Conservation (phyloP, 2,329 filamentous ascomycete species). For the Berkeleyomyces basicola region DNA sequence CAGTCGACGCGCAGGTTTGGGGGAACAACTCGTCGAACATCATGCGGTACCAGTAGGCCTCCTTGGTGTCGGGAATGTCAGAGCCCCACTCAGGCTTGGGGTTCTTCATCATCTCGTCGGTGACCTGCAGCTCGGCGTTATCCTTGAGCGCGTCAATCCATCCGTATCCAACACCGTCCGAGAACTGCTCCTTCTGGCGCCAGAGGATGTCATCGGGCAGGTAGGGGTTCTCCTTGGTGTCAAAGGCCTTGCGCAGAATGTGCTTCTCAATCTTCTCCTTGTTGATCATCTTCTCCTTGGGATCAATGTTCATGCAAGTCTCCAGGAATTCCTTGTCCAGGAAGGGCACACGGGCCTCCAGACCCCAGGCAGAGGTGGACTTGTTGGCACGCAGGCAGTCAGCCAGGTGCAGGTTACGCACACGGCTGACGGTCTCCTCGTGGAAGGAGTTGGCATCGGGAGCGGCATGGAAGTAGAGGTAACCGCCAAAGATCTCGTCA, state of each 20-base stretch:
- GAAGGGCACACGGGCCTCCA: constrained; percentile 96
- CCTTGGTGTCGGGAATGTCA: constrained; percentile 91
- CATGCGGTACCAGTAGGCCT: constrained; percentile 94
- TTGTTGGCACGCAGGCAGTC: constrained; percentile 98
- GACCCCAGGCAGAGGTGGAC: constrained; percentile 93
- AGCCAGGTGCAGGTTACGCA: constrained; percentile 93
- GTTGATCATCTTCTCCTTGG: constrained; percentile 88
- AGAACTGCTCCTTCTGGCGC: constrained; percentile 99
- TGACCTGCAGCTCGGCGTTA: constrained; percentile 73
- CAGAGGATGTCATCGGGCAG: constrained; percentile 93
- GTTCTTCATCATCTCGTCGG: constrained; percentile 97
- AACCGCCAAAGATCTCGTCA: constrained; percentile 96
- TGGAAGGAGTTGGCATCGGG: constrained; percentile 88
- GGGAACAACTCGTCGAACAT: constrained; percentile 99
- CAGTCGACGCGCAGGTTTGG: constrained; percentile 73
- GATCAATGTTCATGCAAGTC: constrained; percentile 83
- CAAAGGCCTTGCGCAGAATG: constrained; percentile 93
- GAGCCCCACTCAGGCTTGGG: constrained; percentile 90
- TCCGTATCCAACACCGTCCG: constrained; percentile 92
- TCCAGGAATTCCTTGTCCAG: constrained; percentile 96
- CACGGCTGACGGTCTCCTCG: constrained; percentile 78
- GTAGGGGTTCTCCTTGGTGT: constrained; percentile 84
- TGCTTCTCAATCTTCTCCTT: constrained; percentile 88
- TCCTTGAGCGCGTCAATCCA: constrained; percentile 98
- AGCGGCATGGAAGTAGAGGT: constrained; percentile 95